Conservation (phyloP, 225 moss, liverwort and hornwort species). For the Anthoceros angustus region DNA sequence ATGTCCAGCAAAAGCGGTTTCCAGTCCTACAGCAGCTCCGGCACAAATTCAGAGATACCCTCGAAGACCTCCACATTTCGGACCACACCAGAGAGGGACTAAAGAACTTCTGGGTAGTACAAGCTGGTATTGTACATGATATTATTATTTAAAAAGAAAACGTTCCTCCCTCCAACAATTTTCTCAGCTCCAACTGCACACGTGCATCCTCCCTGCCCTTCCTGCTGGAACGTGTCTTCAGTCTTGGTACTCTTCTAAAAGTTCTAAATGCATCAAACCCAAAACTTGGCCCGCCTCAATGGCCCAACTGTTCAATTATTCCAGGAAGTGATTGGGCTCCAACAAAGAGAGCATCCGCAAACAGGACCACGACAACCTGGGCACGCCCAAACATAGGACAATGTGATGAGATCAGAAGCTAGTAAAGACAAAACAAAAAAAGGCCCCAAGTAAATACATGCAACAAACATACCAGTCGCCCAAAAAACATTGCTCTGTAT, state of each 20-base stretch:
- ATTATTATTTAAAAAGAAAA: too few relatives aligned
- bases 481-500: conserved; percentile 51
- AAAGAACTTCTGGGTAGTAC: too few relatives aligned
- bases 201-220: background rate
- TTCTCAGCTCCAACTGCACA: too few relatives aligned
- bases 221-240: too few relatives aligned
- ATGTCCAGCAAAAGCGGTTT: background rate
- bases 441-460: background rate
- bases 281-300: background rate
- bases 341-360: conserved; percentile 54
- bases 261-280: background rate
- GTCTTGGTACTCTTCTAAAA: too few relatives aligned
- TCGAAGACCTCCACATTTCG: background rate
- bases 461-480: conserved; percentile 41
- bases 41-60: background rate
- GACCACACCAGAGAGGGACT: background rate
- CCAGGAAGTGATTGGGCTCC: conserved; percentile 38
- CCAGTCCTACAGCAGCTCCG: background rate
- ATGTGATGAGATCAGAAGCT: background rate
- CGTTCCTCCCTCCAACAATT: too few relatives aligned
- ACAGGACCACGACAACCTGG: conserved; percentile 27
- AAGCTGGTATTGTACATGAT: too few relatives aligned
- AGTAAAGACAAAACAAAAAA: background rate
- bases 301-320: background rate
- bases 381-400: background rate